Evolutionary conservation across 768 basidiomycete genomes (phyloP).

Genomic region (Tylopilus plumbeoviolaceoides): DNA sequence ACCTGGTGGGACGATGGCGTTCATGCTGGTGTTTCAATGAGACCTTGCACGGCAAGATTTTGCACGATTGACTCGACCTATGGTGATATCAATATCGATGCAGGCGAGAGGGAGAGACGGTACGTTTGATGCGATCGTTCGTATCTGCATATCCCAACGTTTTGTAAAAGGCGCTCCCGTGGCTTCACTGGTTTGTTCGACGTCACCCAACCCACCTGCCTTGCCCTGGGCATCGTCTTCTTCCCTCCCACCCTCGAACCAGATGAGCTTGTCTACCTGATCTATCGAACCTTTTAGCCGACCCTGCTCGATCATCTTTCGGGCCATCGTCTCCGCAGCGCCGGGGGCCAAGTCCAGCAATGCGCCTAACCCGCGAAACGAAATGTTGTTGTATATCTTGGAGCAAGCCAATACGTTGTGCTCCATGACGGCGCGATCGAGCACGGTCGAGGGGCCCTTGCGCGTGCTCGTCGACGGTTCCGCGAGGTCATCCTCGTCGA

Average conservation of each 20-base stretch:
- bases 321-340: constrained; percentile 95
- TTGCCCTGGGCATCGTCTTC: constrained; percentile 93
- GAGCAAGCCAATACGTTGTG: constrained; percentile 97
- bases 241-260: constrained; percentile 84
- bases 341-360: constrained; percentile 86
- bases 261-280: constrained; percentile 91
- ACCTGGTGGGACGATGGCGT: constrained; percentile 5
- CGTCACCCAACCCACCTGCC: constrained; percentile 88
- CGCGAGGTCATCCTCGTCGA: constrained; percentile 50
- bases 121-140: constrained; percentile 83
- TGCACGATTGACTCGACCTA: constrained; percentile 89
- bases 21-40: constrained; percentile 41
- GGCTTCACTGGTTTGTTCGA: constrained; percentile 80
- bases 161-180: constrained; percentile 89
- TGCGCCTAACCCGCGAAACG: constrained; percentile 88
- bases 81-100: constrained; percentile 1
- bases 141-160: constrained; percentile 93
- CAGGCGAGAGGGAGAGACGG: constrained; percentile 18
- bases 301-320: constrained; percentile 98
- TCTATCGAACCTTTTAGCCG: constrained; percentile 91
- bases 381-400: constrained; percentile 97
- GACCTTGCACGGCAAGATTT: constrained; percentile 65
- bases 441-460: constrained; percentile 90
- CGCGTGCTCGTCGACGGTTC: constrained; percentile 67
- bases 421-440: constrained; percentile 98